Percentiles rank a stretch among this genome's conserved stretches.
Conservation (phyloP, 2,329 filamentous ascomycete species). For the Gnomoniopsis smithogilvyi region DNA sequence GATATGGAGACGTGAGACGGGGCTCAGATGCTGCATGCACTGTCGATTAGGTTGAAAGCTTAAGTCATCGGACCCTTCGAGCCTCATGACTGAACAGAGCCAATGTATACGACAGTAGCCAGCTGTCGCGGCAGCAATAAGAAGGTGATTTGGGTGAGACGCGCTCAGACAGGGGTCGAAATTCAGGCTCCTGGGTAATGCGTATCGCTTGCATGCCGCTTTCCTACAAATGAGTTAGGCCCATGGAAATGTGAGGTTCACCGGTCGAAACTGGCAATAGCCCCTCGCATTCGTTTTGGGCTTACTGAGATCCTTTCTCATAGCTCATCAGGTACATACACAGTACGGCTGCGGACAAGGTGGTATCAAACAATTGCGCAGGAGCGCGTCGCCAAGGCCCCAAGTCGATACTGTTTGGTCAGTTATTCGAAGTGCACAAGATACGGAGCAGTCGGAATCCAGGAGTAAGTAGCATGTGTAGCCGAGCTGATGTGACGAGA, state of each 20-base stretch:
- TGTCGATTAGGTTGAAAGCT: constrained; percentile 1
- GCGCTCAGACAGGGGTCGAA: constrained; percentile 1
- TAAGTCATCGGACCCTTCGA: not conserved
- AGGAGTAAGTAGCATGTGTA: not conserved
- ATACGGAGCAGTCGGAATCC: not conserved
- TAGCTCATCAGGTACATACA: not conserved
- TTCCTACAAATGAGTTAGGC: not conserved
- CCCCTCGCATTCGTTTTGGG: not conserved
- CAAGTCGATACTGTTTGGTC: not conserved
- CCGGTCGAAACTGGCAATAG: not conserved
- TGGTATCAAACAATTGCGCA: not conserved
- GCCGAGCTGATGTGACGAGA: not conserved
- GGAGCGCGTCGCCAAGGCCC: not conserved
- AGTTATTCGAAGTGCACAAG: not conserved
- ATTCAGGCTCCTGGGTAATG: not conserved
- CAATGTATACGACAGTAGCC: not conserved
- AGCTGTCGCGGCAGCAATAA: not conserved
- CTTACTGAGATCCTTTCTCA: constrained; percentile 2
- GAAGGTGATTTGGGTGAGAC: not conserved
- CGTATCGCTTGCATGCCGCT: not conserved
- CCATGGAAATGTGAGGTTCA: not conserved
- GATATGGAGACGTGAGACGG: not conserved
- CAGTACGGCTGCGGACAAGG: too few relatives aligned
- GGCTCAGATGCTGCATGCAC: not conserved
- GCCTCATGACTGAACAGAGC: not conserved